Conservation (phyloP, 768 basidiomycete species). For the Hydnomerulius pinastri region DNA sequence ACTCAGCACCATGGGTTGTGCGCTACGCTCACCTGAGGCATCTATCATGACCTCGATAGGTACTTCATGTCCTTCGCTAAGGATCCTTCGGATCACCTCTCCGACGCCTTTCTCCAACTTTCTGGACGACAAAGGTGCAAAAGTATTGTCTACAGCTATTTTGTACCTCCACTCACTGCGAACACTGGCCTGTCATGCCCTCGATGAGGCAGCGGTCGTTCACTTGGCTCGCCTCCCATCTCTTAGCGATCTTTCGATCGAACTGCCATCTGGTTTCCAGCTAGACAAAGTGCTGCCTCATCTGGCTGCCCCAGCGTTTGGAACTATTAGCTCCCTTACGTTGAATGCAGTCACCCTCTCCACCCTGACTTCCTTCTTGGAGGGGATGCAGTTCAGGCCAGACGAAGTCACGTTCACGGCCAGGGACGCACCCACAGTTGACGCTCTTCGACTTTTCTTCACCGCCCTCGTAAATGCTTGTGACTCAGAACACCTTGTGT, state of each 20-base stretch:
- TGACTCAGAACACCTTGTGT: constrained; percentile 1
- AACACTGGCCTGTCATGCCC: constrained; percentile 17
- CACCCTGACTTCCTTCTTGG: constrained; percentile 20
- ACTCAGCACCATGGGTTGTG: not conserved
- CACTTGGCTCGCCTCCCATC: constrained; percentile 24
- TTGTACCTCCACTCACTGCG: constrained; percentile 17
- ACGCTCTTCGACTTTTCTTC: constrained; percentile 24
- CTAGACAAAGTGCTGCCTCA: constrained; percentile 12
- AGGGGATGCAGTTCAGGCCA: constrained; percentile 20
- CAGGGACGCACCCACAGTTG: constrained; percentile 6
- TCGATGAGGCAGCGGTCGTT: constrained; percentile 21
- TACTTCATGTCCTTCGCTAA: constrained; percentile 21
- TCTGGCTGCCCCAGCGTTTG: constrained; percentile 18
- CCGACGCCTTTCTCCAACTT: not conserved
- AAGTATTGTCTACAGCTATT: constrained; percentile 23
- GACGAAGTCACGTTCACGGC: constrained; percentile 16
- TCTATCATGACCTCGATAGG: constrained; percentile 23
- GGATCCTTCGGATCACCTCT: constrained; percentile 6
- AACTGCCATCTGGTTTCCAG: constrained; percentile 14
- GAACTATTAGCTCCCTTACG: constrained; percentile 10
- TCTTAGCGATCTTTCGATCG: constrained; percentile 16
- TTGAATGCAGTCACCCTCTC: constrained; percentile 12
- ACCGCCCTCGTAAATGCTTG: constrained; percentile 18
- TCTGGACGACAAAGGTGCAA: constrained; percentile 14
- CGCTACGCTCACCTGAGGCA: constrained; percentile 16